A percentile compares a stretch with the other conserved stretches of the same genome.
phyloP scores from a whole-genome alignment of 176 grass and related monocot species.

The Musa beccarii region DNA sequence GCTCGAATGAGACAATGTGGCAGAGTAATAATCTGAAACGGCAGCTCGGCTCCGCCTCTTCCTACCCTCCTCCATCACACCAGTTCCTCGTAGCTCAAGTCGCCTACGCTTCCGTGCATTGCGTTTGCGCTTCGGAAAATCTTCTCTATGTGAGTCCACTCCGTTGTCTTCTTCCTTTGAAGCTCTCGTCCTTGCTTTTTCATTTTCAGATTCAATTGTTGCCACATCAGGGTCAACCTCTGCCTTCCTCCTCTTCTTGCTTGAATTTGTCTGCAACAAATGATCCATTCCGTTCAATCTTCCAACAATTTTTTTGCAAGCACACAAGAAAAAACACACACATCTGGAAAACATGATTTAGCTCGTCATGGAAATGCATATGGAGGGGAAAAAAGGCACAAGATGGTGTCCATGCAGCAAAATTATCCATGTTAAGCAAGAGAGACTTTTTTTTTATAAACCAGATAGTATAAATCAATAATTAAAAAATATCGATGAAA shows the following conservation, averaged over 20 bases:
- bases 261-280: conserved; percentile 60
- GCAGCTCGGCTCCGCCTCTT: conserved; percentile 35
- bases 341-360: too few relatives aligned
- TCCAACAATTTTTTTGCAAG: neutral
- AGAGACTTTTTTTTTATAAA: neutral
- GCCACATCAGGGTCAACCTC: conserved; percentile 35
- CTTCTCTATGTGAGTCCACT: conserved; percentile 56
- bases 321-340: neutral
- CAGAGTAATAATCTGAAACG: conserved; percentile 43
- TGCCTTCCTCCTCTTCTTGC: conserved; percentile 50
- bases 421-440: neutral
- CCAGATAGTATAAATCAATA: neutral
- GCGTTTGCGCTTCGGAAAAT: conserved; percentile 46
- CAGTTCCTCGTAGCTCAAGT: conserved; percentile 46
- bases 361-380: too few relatives aligned
- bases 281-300: neutral
- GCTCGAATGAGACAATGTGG: conserved; percentile 56
- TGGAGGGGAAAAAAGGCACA: neutral
- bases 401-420: neutral
- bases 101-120: conserved; percentile 53
- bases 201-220: conserved; percentile 23
- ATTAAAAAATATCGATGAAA: neutral
- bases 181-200: conserved; percentile 30
- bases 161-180: conserved; percentile 45
- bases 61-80: conserved; percentile 36